phyloP scores from a whole-genome alignment of 768 basidiomycete species.

The Trametopsis cervina region DNA sequence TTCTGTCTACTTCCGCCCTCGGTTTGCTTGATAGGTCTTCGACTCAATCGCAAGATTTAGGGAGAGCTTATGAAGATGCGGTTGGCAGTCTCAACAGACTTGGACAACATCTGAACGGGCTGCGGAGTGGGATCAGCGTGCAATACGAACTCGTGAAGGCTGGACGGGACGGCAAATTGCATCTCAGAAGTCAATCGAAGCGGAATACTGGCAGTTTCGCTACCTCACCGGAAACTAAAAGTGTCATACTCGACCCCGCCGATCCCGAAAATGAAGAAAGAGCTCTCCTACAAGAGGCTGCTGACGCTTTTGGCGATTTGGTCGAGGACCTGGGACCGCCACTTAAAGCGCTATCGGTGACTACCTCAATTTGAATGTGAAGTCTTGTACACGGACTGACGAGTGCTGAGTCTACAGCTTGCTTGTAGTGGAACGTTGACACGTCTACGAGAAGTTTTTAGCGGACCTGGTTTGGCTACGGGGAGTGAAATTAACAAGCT shows the following conservation, averaged over 20 bases:
- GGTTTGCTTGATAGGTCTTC: conserved; percentile 6
- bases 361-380: neutral
- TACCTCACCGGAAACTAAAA: neutral
- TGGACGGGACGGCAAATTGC: conserved; percentile 36
- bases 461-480: conserved; percentile 32
- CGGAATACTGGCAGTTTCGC: neutral
- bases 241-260: neutral
- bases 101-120: conserved; percentile 89
- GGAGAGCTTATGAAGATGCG: conserved; percentile 76
- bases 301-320: conserved; percentile 70
- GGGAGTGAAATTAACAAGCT: conserved; percentile 27
- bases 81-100: conserved; percentile 83
- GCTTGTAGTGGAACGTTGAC: conserved; percentile 55
- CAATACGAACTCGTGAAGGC: conserved; percentile 79
- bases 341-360: conserved; percentile 63
- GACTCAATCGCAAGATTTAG: conserved; percentile 22
- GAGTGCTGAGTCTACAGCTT: conserved; percentile 30
- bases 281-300: conserved; percentile 53
- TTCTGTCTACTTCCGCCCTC: conserved; percentile 1
- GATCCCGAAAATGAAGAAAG: conserved; percentile 28
- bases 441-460: conserved; percentile 60
- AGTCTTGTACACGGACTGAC: neutral
- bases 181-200: conserved; percentile 20
- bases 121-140: conserved; percentile 76
- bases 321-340: conserved; percentile 78